phyloP scores from a whole-genome alignment of 768 basidiomycete species.

The Boletus vermiculosoides region DNA sequence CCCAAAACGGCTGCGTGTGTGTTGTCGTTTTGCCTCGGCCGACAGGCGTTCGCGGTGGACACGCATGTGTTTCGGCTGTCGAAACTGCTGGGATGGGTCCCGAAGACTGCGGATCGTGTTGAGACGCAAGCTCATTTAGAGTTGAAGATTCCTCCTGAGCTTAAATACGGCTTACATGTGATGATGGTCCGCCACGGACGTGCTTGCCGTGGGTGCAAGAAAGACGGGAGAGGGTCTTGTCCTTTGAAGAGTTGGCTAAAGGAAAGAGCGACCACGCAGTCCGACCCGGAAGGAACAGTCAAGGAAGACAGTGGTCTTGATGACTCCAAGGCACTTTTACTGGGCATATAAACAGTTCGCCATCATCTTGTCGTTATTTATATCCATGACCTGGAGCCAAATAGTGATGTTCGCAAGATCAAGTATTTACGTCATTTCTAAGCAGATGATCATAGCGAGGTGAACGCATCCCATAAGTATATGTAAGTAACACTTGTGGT shows the following conservation, averaged over 20 bases:
- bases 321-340: background rate
- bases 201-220: conserved; percentile 53
- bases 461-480: conserved; percentile 3
- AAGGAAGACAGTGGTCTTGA: background rate
- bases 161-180: conserved; percentile 59
- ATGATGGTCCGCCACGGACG: conserved; percentile 59
- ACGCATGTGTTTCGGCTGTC: conserved; percentile 60
- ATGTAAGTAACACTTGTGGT: background rate
- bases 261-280: conserved; percentile 21
- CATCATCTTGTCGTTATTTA: background rate
- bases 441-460: conserved; percentile 1
- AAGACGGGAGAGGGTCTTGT: conserved; percentile 32
- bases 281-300: conserved; percentile 13
- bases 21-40: conserved; percentile 55
- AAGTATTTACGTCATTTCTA: background rate
- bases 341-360: background rate
- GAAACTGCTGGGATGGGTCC: conserved; percentile 45
- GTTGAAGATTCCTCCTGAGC: conserved; percentile 45
- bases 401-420: background rate
- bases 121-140: conserved; percentile 59
- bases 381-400: background rate
- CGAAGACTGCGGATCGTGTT: conserved; percentile 44
- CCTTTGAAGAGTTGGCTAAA: conserved; percentile 38
- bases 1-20: conserved; percentile 67
- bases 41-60: conserved; percentile 64